A percentile compares a stretch with the other conserved stretches of the same genome.
Conservation (phyloP, 176 grass and related monocot species). For the Bonia amplexicaulis region DNA sequence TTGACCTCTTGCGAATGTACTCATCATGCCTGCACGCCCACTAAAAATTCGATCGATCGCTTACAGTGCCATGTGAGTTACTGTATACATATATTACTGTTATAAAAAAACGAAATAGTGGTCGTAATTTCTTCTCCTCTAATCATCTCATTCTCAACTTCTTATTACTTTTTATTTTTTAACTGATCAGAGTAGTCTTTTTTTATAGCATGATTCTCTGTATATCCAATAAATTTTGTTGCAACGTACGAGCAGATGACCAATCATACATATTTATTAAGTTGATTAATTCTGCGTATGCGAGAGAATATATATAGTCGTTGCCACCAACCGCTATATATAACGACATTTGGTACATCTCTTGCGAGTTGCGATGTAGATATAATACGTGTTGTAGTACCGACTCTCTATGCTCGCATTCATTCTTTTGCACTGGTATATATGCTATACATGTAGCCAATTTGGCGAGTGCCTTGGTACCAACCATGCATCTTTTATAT, state of each 20-base stretch:
- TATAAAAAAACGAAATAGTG: too few relatives aligned
- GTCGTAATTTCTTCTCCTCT: too few relatives aligned
- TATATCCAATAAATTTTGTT: too few relatives aligned
- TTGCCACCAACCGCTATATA: slow-evolving; percentile 12
- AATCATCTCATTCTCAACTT: too few relatives aligned
- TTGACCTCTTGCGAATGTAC: not conserved
- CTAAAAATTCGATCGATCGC: not conserved
- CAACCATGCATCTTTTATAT: not conserved
- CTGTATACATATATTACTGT: not conserved
- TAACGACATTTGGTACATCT: not conserved
- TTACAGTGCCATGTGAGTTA: not conserved
- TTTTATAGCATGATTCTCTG: too few relatives aligned
- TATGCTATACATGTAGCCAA: not conserved
- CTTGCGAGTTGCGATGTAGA: not conserved
- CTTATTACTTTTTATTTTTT: too few relatives aligned
- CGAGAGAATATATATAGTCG: not conserved
- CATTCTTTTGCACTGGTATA: not conserved
- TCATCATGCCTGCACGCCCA: not conserved
- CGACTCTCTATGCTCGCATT: not conserved
- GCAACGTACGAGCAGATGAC: too few relatives aligned
- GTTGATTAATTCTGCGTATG: not conserved
- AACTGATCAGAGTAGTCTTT: too few relatives aligned
- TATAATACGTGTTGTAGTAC: not conserved
- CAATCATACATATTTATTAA: not conserved
- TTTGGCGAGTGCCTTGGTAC: not conserved